Evolutionary conservation across 2,329 filamentous ascomycete species (phyloP).

Genomic region (Scorias spongiosa): DNA sequence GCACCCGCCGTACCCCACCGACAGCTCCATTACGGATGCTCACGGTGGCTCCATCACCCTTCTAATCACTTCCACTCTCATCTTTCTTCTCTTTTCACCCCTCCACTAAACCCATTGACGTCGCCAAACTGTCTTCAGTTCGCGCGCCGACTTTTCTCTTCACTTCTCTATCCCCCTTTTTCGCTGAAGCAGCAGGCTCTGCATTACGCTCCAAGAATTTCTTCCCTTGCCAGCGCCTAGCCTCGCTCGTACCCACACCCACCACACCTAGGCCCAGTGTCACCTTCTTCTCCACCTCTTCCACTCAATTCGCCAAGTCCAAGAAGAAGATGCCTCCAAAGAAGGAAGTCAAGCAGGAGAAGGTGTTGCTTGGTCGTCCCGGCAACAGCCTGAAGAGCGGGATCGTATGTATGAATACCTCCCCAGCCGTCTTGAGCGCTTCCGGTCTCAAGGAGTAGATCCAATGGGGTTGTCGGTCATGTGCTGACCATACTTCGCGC

Average conservation of each 20-base stretch:
- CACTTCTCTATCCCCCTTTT: constrained; percentile 6
- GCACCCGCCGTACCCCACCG: no score
- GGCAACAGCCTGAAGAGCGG: constrained; percentile 98
- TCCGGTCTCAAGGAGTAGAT: no score
- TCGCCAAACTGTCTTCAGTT: constrained; percentile 14
- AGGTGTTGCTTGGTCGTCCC: constrained; percentile 86
- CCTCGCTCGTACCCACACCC: constrained; percentile 36
- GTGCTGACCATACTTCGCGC: constrained; percentile 26
- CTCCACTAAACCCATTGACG: background rate
- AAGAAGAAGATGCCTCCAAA: constrained; percentile 82
- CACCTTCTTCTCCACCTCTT: background rate
- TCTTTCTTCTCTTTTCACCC: background rate
- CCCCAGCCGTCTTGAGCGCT: constrained; percentile 2
- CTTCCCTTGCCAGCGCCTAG: constrained; percentile 4
- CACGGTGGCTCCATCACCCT: no score
- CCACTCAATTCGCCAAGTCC: constrained; percentile 5
- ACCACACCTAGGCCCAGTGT: constrained; percentile 24
- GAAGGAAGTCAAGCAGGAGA: constrained; percentile 82
- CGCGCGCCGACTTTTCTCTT: constrained; percentile 12
- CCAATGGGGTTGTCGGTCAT: constrained; percentile 4
- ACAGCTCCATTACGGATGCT: no score
- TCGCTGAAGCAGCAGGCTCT: constrained; percentile 20
- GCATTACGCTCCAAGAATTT: constrained; percentile 9
- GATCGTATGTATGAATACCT: constrained; percentile 56
- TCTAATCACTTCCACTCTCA: background rate